Evolutionary conservation across 2,329 filamentous ascomycete species (phyloP), one percentile per base, ranked within the genome.

Genomic region (Fusarium udum): DNA sequence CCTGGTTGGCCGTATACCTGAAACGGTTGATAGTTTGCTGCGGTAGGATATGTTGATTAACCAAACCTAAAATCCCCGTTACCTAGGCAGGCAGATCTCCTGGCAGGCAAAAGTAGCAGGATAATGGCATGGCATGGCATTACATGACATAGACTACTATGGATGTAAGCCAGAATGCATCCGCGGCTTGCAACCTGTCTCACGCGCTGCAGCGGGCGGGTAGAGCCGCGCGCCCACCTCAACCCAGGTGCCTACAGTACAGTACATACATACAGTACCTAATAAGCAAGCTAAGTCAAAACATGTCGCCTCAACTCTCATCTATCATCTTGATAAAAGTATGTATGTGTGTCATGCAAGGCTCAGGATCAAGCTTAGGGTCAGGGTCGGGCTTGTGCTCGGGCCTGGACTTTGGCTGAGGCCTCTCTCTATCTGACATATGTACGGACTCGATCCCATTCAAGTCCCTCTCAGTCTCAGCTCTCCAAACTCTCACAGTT

Each of bases 211-310:
- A 65, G 65, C 48, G 57, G 61, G 70, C 66, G 70, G 71, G 66
- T 66, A 61, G 57, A 71, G 71, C 70, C 69, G 68, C 64, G 42
- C 67, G 59, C 67, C 66, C 67, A 69, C 67, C 40, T 58, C 42
- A 37, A 36, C 20, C 24, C 26, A 32, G 37, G 48, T 52, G 22
- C 51, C 24, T 48, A 48, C 45, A 28, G 26, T 46, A 22, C 45
- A 20, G 24, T 22, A 8, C 37, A 22, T 22, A 8, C 37, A 22
- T 48, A 48, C 45, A 48, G 45, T 48, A 48, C 26, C 26, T 28
- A 28, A 18, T 13, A 34, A 24, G 28, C 16, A 51, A 34, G 11
- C 31, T 34, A 36, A 45, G 28, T 32, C 46, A 48, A 46, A 46
- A 46, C 18, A 53, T 28, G 24, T 40, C 51, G n/a, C 20, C 51